Base-by-base conservation (phyloP, 129 eudicot species). In the Pseudognaphalium luteoalbum region DNA sequence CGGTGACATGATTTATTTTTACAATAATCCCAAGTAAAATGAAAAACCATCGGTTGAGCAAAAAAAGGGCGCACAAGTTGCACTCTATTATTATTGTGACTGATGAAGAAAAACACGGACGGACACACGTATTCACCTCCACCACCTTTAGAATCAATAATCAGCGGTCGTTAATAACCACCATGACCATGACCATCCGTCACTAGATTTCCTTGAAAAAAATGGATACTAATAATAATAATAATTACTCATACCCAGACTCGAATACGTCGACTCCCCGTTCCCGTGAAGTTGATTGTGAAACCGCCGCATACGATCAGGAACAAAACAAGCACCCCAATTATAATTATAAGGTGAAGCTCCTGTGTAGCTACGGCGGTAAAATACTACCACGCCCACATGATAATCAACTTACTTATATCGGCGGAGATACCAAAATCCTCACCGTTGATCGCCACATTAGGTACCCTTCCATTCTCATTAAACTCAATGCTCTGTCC, bases 291-390 rank as follows among this genome's bases (percentile, higher is more conserved):
- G 72, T 86, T 54, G 89, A 86, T 73, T 42, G 66, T 15, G 90
- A 86, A 35, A 75, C 74, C 66, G 79, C 82, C 7, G 71, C 84
- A 10, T 81, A 77, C 52, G 87, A 86, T 44, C 52, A 44, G 5
- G 90, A 83, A 4, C 68, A 77, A 66, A 57, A 57, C 62, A 57
- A 57, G 12, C 6, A 32, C 34, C 34, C 34, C 2, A 32, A 51
- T 51, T 5, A 33, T 11, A 67, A 79, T 76, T 85, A 85, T 75
- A 87, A 85, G 71, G 84, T 85, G 56, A 86, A 83, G 60, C 80
- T 88, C 14, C 83, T 85, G 88, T 85, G 90, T 51, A 88, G 93
- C 76, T 88, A 83, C 64, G 90, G 88, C 54, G 90, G 90, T 11
- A 88, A 88, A 74, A 88, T 88, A 42, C 81, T 67, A 28, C 93